Base-by-base conservation (phyloP, 2,329 filamentous ascomycete species). In the Ascochyta pisi region DNA sequence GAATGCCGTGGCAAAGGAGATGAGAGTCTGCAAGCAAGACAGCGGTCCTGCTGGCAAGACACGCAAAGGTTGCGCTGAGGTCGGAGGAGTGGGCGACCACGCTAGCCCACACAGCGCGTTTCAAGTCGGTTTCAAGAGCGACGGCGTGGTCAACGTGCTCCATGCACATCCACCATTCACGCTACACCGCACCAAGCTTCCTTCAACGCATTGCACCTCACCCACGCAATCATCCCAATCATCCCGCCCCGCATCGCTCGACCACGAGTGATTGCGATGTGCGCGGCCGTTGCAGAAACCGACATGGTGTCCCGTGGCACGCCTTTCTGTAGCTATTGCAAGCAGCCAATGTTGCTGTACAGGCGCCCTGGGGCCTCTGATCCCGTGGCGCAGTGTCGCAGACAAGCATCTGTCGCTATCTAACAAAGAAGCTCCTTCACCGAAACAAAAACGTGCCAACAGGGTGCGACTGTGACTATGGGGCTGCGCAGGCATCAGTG, bases 361-460 rank as follows among this genome's bases (percentile, higher is more conserved):
- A 19, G 19, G 19, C 19, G 19, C 19, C 19, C 19, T 19, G 19
- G 19, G 2, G 19, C 24, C 24, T 34, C 41, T 31, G 35, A 31
- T 31, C 43, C 46, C 34, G 42, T 35, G 53, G 29, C 42, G 53
- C 47, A 50, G 47, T 40, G 19, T 9, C 19, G 31, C 53, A 41
- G 19, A 37, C 47, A 56, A 31, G 42, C 53, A 56, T 51, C 47
- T 51, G 42, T 47, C 38, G 43, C 35, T 13, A 38, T 9, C 27
- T 19, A 19, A 19, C 10, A 31, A 13, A 33, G 15, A 24, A 31
- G 53, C 46, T 34, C 31, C 29, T 47, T 41, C 24, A 42, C 62
- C 57, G 60, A 63, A 63, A 66, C 63, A 54, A 57, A 57, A 50
- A 55, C 58, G 47, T 47, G 50, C 45, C 58, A 62, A 62, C 59